Conservation (phyloP, 2,329 filamentous ascomycete species). For the Simplicillium aogashimaense region DNA sequence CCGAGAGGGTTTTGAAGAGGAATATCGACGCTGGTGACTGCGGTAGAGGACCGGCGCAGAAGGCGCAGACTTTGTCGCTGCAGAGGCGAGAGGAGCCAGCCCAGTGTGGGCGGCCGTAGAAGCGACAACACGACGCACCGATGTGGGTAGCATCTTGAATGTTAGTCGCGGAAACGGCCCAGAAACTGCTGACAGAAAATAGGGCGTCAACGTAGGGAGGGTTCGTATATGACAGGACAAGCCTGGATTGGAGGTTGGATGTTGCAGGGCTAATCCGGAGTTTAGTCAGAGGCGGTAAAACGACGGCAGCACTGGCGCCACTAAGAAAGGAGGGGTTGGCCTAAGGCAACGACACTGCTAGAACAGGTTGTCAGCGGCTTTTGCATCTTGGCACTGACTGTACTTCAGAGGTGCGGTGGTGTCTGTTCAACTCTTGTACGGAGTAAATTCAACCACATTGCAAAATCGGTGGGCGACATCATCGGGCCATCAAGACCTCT, state of each 20-base stretch:
- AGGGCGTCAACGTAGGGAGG: slow-evolving; percentile 6
- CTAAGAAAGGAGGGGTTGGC: slow-evolving; percentile 6
- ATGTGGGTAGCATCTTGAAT: slow-evolving; percentile 38
- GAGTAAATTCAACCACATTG: too few species aligned
- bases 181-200: too few species aligned
- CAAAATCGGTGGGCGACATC: too few species aligned
- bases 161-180: too few species aligned
- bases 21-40: slow-evolving; percentile 43
- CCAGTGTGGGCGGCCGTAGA: slow-evolving; percentile 33
- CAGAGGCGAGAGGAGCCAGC: slow-evolving; percentile 29
- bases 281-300: slow-evolving; percentile 4
- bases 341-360: slow-evolving; percentile 4
- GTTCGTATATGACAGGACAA: slow-evolving; percentile 6
- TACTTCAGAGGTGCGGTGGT: too few species aligned
- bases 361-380: too few species aligned
- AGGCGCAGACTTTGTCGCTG: slow-evolving; percentile 26
- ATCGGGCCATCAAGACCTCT: too few species aligned
- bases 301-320: slow-evolving; percentile 1
- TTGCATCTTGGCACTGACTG: too few species aligned
- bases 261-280: neutral
- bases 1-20: slow-evolving; percentile 53
- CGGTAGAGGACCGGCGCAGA: slow-evolving; percentile 24
- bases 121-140: slow-evolving; percentile 44
- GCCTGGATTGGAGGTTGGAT: neutral
- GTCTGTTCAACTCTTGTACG: too few species aligned